Percentiles rank a stretch among this genome's conserved stretches.
Evolutionary conservation across 257 asterid species (phyloP).

Genomic region (Solanum virginianum): DNA sequence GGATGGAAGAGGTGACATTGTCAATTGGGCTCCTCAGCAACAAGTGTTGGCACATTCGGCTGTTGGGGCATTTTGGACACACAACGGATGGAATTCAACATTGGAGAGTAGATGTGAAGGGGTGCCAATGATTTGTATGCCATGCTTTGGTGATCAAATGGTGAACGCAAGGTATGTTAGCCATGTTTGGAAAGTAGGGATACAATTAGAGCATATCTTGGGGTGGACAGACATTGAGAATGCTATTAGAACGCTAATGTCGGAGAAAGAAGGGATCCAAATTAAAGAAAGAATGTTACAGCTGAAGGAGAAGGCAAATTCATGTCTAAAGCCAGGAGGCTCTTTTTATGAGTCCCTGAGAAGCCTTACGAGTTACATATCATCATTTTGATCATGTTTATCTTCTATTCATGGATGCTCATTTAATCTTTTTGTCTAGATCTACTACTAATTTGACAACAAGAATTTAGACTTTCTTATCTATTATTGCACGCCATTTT

Average conservation of each 20-base stretch:
- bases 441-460: not conserved
- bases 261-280: slow-evolving; percentile 21
- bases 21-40: slow-evolving; percentile 9
- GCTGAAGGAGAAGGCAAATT: slow-evolving; percentile 16
- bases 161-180: slow-evolving; percentile 9
- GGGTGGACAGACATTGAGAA: not conserved
- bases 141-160: slow-evolving; percentile 7
- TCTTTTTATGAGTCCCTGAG: slow-evolving; percentile 19
- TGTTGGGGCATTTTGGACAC: slow-evolving; percentile 13
- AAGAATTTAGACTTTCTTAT: not conserved
- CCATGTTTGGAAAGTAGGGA: slow-evolving; percentile 13
- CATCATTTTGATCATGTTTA: slow-evolving; percentile 7
- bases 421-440: not conserved
- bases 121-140: slow-evolving; percentile 17
- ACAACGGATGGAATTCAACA: slow-evolving; percentile 13
- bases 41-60: slow-evolving; percentile 11
- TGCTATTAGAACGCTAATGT: slow-evolving; percentile 5
- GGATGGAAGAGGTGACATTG: not conserved
- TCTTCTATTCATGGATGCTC: not conserved
- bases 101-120: slow-evolving; percentile 8
- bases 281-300: slow-evolving; percentile 14
- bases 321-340: slow-evolving; percentile 18
- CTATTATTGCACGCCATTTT: not conserved
- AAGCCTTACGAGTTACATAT: slow-evolving; percentile 13
- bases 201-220: slow-evolving; percentile 6